phyloP scores from a whole-genome alignment of 106 monocot species.

The Dendrobium officinale region DNA sequence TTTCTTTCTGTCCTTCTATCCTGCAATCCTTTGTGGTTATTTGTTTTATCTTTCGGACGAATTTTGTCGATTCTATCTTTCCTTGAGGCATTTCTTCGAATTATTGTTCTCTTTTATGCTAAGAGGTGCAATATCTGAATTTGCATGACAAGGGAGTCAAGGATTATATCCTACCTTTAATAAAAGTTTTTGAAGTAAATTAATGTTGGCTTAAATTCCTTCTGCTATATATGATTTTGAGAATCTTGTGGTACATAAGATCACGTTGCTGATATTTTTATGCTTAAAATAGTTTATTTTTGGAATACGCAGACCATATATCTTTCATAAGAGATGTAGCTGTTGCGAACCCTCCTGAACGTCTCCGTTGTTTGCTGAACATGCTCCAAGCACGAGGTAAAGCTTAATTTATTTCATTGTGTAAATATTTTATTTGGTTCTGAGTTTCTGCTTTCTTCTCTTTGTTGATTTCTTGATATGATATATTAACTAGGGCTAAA shows the following conservation, averaged over 20 bases:
- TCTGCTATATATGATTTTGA: not conserved
- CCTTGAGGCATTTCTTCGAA: not conserved
- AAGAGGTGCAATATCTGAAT: no score
- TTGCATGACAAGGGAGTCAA: not conserved
- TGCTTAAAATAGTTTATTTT: not conserved
- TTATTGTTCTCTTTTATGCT: not conserved
- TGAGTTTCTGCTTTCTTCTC: no score
- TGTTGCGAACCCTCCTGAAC: constrained; percentile 59
- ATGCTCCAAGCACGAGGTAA: constrained; percentile 69
- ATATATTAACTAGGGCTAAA: no score
- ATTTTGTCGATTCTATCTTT: not conserved
- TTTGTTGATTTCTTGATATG: no score
- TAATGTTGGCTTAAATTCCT: not conserved
- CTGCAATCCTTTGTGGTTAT: not conserved
- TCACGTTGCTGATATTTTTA: not conserved
- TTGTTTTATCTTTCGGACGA: not conserved
- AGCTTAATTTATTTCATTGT: not conserved
- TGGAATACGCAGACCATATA: constrained; percentile 51
- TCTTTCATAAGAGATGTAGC: constrained; percentile 71
- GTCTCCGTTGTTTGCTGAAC: constrained; percentile 56
- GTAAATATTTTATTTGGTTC: not conserved
- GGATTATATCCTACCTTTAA: not conserved
- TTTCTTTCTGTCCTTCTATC: no score
- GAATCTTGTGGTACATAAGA: not conserved
- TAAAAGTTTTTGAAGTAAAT: not conserved